phyloP scores from a whole-genome alignment of 2,329 filamentous ascomycete genomes.

The Sporothrix pseudoabietina region DNA sequence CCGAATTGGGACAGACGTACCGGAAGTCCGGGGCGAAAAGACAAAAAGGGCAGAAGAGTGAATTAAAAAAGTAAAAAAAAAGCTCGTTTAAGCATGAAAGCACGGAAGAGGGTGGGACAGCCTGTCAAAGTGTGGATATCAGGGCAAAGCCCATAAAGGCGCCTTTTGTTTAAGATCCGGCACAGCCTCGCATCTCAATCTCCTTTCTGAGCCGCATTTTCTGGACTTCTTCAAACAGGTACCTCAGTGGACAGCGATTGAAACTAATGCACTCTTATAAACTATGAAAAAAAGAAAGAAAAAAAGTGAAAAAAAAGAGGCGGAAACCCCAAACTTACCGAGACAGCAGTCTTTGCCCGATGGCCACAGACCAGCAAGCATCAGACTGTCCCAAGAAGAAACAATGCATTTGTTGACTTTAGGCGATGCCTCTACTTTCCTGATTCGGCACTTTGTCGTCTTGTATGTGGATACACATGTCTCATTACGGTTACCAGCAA shows the following conservation, averaged over 20 bases:
- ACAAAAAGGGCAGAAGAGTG: no score
- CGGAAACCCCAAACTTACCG: neutral
- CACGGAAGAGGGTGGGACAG: neutral
- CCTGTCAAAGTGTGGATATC: neutral
- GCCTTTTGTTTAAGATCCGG: neutral
- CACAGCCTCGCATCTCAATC: conserved; percentile 2
- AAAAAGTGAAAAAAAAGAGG: no score
- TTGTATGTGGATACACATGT: neutral
- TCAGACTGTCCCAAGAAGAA: neutral
- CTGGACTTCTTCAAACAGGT: neutral
- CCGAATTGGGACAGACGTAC: neutral
- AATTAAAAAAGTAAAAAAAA: neutral
- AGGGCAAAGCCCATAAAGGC: conserved; percentile 11
- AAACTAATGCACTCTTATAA: neutral
- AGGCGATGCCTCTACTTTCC: neutral
- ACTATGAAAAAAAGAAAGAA: no score
- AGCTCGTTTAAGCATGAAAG: neutral
- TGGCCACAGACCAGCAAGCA: neutral
- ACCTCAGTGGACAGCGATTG: neutral
- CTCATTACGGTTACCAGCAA: neutral
- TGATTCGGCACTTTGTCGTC: neutral
- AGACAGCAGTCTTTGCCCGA: neutral
- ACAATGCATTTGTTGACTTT: neutral
- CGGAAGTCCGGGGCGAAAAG: neutral
- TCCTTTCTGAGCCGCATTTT: neutral